phyloP scores from a whole-genome alignment of 108 stramenopile species.

The Ochromonas danica region DNA sequence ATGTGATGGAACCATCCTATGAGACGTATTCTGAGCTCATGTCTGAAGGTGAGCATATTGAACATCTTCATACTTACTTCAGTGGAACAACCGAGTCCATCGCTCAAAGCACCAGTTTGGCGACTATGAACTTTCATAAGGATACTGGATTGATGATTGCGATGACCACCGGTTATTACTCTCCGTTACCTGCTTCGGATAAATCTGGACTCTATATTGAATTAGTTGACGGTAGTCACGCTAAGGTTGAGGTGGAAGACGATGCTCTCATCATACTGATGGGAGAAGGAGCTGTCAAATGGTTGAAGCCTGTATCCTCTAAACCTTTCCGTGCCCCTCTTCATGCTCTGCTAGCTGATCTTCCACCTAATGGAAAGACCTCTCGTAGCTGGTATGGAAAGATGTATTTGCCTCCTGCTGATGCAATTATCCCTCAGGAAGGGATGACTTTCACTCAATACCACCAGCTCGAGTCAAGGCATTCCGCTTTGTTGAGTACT shows the following conservation, averaged over 20 bases:
- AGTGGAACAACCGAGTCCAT: not conserved
- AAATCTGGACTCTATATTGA: constrained; percentile 14
- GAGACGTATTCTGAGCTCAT: not conserved
- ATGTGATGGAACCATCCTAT: constrained; percentile 6
- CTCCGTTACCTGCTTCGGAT: not conserved
- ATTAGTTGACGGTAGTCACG: not conserved
- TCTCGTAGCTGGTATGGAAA: constrained; percentile 34
- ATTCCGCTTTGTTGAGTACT: no score
- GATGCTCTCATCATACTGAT: constrained; percentile 20
- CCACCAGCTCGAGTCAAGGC: no score
- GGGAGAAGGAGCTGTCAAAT: constrained; percentile 2
- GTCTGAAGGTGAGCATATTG: constrained; percentile 19
- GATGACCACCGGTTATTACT: constrained; percentile 11
- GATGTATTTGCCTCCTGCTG: constrained; percentile 33
- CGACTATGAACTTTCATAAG: not conserved
- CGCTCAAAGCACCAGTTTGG: no score
- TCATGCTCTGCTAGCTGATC: constrained; percentile 8
- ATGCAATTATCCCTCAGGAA: constrained; percentile 7
- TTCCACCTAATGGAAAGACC: not conserved
- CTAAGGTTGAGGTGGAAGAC: not conserved
- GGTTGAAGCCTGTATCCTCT: not conserved
- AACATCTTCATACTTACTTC: constrained; percentile 27
- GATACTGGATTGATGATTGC: constrained; percentile 27
- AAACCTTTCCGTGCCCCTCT: not conserved
- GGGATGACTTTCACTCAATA: not conserved